Percentiles rank a stretch among this genome's conserved stretches.
Evolutionary conservation across 257 asterid genomes (phyloP).

Genomic region (Solanum sparsipilum): DNA sequence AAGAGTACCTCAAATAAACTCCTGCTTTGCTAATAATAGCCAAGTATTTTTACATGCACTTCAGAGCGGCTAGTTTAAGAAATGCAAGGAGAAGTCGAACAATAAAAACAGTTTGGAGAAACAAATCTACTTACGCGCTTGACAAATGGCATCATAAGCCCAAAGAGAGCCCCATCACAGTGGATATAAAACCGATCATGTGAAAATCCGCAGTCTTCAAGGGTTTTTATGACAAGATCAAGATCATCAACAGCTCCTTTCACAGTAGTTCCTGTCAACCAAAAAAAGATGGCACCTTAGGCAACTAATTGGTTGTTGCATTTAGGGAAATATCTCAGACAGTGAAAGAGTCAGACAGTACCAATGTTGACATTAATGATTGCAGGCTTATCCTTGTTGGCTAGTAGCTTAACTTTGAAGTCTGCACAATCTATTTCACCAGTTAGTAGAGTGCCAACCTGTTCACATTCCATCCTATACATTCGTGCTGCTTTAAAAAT

Average conservation of each 20-base stretch:
- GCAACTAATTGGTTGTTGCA: neutral
- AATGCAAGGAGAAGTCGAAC: neutral
- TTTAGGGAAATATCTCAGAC: neutral
- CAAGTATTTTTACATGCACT: neutral
- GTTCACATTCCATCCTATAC: slow-evolving; percentile 93
- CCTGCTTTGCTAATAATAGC: neutral
- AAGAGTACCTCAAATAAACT: neutral
- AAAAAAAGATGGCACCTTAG: neutral
- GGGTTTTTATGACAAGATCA: slow-evolving; percentile 84
- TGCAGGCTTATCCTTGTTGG: slow-evolving; percentile 80
- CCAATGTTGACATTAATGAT: slow-evolving; percentile 90
- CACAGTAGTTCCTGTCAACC: slow-evolving; percentile 82
- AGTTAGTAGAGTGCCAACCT: slow-evolving; percentile 65
- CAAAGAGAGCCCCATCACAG: slow-evolving; percentile 94
- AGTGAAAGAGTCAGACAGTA: slow-evolving; percentile 8
- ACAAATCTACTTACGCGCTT: slow-evolving; percentile 45
- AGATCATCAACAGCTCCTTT: slow-evolving; percentile 99
- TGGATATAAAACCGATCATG: slow-evolving; percentile 88
- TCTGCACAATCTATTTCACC: slow-evolving; percentile 91
- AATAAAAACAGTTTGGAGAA: neutral
- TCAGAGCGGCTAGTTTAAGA: neutral
- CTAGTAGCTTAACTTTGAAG: slow-evolving; percentile 53
- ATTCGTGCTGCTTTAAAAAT: slow-evolving; percentile 94
- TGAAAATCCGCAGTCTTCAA: slow-evolving; percentile 74
- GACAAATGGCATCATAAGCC: slow-evolving; percentile 99